Conservation (phyloP, 2,329 filamentous ascomycete species). For the Lachnellula cervina region DNA sequence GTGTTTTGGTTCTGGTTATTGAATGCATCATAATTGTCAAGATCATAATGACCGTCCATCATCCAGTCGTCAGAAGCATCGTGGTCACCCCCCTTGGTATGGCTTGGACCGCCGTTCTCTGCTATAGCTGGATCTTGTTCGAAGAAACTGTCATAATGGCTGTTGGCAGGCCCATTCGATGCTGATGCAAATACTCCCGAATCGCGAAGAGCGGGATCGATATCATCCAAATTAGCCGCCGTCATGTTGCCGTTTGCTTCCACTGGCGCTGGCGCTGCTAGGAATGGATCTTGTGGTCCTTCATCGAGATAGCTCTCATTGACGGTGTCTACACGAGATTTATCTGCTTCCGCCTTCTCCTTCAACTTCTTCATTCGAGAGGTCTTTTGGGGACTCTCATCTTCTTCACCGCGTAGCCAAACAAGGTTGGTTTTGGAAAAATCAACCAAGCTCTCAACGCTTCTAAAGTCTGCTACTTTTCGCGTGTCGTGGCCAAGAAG, state of each 20-base stretch:
- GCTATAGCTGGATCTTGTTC: conserved; percentile 1
- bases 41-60: conserved; percentile 19
- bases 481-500: conserved; percentile 87
- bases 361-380: conserved; percentile 30
- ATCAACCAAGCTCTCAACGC: conserved; percentile 84
- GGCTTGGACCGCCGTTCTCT: conserved; percentile 5
- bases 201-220: conserved; percentile 27
- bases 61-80: conserved; percentile 7
- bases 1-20: conserved; percentile 8
- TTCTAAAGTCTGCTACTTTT: conserved; percentile 83
- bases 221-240: conserved; percentile 20
- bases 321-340: conserved; percentile 23
- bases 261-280: neutral
- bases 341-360: conserved; percentile 31
- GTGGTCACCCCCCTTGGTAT: conserved; percentile 2
- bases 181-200: neutral
- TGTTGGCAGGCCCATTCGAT: conserved; percentile 6
- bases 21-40: conserved; percentile 17
- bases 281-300: conserved; percentile 11
- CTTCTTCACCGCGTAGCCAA: conserved; percentile 65
- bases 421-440: conserved; percentile 83
- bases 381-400: conserved; percentile 42
- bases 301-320: conserved; percentile 22
- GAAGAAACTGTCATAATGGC: conserved; percentile 6
- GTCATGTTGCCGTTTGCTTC: conserved; percentile 1